Base-by-base conservation (phyloP, 164 flowering plant genomes). In the Hamamelis virginiana region DNA sequence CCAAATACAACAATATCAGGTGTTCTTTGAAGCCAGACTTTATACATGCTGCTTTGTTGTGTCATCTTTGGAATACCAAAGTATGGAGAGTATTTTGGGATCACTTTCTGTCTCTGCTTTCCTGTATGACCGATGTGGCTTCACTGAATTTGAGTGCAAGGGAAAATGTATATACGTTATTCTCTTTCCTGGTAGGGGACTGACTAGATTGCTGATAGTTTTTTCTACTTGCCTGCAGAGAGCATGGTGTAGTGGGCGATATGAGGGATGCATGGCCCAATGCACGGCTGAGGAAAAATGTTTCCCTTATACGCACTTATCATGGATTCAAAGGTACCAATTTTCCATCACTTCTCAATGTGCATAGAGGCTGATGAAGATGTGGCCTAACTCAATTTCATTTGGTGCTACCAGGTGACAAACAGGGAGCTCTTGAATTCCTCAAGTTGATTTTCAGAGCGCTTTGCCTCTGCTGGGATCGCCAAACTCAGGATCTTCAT, bases 401-500 rank as follows among this genome's bases (percentile, higher is more conserved):
- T 52, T 38, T 64, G 38, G 21, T 73, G 64, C 5, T 70, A 46
- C 38, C 82, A 94, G 98, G 97, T 78, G 82, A 90, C 85, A 92
- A 92, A 71, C 96, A 91, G 67, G 98, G 98, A 51, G 81, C 87
- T 48, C 66, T 86, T 48, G 98, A 92, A 77, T 92, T 77, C 80
- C 66, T 92, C 63, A 94, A 92, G 78, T 72, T 94, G 84, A 81
- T 94, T 52, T 84, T 90, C 55, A 74, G 97, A 79, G 98, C 98
- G 16, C 86, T 94, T 57, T 94, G 98, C 82, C 93, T 94, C 64
- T 94, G 98, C 81, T 94, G 98, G 98, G 98, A 94, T 77, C 91
- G 93, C 8, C 98, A 94, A 77, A 94, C 98, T 11, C 98, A 94
- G 75, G 98, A 94, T 81, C 84, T 94, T 50, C 98, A 94, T 61